Conservation (phyloP, 805 yeast genomes). For the Yarrowia sp. region DNA sequence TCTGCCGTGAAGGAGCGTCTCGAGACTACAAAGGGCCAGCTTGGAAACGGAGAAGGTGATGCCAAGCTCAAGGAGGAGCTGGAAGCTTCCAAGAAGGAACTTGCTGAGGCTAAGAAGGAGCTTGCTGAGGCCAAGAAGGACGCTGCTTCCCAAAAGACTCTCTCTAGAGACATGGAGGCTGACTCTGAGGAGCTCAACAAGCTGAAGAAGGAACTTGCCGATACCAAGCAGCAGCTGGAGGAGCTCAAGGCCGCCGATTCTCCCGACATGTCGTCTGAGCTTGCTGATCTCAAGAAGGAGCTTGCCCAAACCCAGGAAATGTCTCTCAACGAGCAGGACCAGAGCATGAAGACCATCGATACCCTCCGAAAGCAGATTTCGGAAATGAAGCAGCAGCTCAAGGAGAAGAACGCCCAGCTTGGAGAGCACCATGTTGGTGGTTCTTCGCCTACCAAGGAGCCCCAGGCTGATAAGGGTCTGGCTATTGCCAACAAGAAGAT, state of each 20-base stretch:
- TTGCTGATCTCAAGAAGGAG: conserved; percentile 38
- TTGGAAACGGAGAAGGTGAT: conserved; percentile 3
- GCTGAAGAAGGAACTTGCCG: conserved; percentile 11
- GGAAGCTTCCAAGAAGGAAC: conserved; percentile 7
- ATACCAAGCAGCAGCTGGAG: conserved; percentile 7
- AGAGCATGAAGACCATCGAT: conserved; percentile 41
- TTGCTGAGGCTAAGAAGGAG: background rate
- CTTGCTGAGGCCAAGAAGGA: conserved; percentile 3
- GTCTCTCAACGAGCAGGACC: conserved; percentile 42
- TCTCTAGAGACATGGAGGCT: background rate
- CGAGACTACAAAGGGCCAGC: conserved; percentile 37
- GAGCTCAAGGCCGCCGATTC: conserved; percentile 5
- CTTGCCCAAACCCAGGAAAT: conserved; percentile 34
- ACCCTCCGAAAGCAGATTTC: conserved; percentile 43
- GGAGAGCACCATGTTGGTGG: conserved; percentile 35
- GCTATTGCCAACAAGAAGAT: conserved; percentile 31
- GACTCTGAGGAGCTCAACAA: conserved; percentile 24
- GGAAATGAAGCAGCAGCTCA: conserved; percentile 43
- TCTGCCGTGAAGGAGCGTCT: conserved; percentile 41
- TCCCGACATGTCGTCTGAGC: conserved; percentile 42
- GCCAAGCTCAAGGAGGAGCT: conserved; percentile 35
- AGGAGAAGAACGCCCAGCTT: conserved; percentile 40
- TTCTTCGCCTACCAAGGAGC: conserved; percentile 5
- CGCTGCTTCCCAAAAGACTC: background rate
- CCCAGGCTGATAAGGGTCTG: conserved; percentile 15